Percentiles rank a stretch among this genome's conserved stretches.
Evolutionary conservation across 2,329 filamentous ascomycete species (phyloP).

Genomic region (Clarireedia sp.): DNA sequence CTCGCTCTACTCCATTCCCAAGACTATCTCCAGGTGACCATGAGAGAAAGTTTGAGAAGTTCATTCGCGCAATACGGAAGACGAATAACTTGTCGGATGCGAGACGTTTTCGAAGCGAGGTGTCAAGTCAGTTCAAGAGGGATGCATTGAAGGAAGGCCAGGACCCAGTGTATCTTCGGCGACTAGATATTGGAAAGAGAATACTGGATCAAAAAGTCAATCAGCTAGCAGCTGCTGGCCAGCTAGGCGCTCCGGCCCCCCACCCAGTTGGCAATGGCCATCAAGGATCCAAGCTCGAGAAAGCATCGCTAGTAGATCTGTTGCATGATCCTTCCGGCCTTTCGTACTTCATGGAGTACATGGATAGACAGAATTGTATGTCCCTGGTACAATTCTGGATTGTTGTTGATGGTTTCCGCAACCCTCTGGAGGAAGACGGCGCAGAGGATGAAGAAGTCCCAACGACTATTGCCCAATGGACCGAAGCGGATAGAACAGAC

Average conservation of each 20-base stretch:
- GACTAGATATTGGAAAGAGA: conserved; percentile 85
- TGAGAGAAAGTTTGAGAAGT: conserved; percentile 89
- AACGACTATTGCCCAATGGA: conserved; percentile 60
- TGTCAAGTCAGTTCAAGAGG: conserved; percentile 83
- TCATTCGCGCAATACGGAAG: conserved; percentile 81
- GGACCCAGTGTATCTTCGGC: conserved; percentile 78
- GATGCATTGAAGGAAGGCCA: conserved; percentile 71
- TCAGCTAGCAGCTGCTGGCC: conserved; percentile 64
- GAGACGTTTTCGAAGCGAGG: conserved; percentile 81
- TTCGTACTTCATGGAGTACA: conserved; percentile 99
- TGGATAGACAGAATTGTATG: conserved; percentile 87
- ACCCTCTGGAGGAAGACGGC: conserved; percentile 80
- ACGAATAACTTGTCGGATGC: conserved; percentile 90
- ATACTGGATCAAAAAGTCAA: conserved; percentile 85
- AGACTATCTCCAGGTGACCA: conserved; percentile 74
- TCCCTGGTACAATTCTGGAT: conserved; percentile 95
- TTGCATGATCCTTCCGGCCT: conserved; percentile 82
- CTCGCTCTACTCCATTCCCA: conserved; percentile 63
- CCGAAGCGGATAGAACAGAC: conserved; percentile 76
- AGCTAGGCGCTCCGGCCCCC: conserved; percentile 23
- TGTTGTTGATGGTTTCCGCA: conserved; percentile 92
- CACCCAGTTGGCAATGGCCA: conserved; percentile 23
- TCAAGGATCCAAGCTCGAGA: conserved; percentile 57
- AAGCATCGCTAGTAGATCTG: conserved; percentile 74
- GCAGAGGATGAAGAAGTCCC: conserved; percentile 56